phyloP scores from a whole-genome alignment of 768 basidiomycete genomes.

The Pleurotus salmoneostramineus region DNA sequence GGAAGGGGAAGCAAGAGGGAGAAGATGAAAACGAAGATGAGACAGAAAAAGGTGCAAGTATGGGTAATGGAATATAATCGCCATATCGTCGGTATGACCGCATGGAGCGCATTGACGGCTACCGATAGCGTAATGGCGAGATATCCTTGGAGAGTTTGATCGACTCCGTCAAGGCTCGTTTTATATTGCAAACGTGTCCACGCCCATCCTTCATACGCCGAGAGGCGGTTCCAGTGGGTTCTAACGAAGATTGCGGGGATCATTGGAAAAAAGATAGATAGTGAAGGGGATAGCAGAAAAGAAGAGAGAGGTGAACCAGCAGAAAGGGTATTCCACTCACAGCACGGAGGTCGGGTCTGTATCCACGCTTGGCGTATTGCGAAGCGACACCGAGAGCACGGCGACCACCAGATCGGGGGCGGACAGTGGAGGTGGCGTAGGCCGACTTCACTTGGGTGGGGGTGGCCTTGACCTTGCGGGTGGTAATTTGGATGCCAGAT shows the following conservation, averaged over 20 bases:
- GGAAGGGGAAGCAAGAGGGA: background rate
- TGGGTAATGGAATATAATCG: conserved; percentile 44
- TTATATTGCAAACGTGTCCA: conserved; percentile 91
- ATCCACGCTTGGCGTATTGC: conserved; percentile 56
- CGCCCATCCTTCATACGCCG: conserved; percentile 81
- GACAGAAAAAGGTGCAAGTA: conserved; percentile 11
- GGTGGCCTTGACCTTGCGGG: conserved; percentile 62
- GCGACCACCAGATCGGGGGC: conserved; percentile 67
- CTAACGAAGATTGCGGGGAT: conserved; percentile 75
- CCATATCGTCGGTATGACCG: conserved; percentile 70
- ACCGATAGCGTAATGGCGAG: conserved; percentile 79
- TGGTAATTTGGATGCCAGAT: conserved; percentile 54
- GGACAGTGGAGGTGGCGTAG: conserved; percentile 47
- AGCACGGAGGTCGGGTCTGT: conserved; percentile 73
- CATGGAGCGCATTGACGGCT: conserved; percentile 55
- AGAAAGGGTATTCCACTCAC: conserved; percentile 42
- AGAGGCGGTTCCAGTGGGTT: conserved; percentile 76
- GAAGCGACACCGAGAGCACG: conserved; percentile 66
- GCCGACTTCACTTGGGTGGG: conserved; percentile 46
- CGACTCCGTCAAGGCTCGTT: conserved; percentile 42
- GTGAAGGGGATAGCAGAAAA: conserved; percentile 9
- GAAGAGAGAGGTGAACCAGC: conserved; percentile 9
- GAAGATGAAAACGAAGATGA: conserved; percentile 3
- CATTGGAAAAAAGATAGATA: conserved; percentile 14
- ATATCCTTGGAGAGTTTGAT: conserved; percentile 56